A percentile compares a stretch with the other conserved stretches of the same genome.
phyloP scores from a whole-genome alignment of 257 asterid genomes.

The Gentiana dahurica region DNA sequence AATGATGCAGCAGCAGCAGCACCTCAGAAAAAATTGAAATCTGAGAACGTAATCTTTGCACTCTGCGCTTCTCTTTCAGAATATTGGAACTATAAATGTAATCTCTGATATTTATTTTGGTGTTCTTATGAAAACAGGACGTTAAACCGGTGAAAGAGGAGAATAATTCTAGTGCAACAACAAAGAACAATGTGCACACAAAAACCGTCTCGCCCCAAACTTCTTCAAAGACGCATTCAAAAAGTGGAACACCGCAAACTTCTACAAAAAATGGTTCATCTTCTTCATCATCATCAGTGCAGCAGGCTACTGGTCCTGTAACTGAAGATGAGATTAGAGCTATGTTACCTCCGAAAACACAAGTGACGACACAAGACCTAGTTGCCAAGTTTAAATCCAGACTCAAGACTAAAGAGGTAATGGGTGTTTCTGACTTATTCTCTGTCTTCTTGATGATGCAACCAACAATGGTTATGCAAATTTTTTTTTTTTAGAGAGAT shows the following conservation, averaged over 20 bases:
- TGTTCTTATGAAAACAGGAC: conserved; percentile 24
- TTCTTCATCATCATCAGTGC: conserved; percentile 39
- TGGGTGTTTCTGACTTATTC: not conserved
- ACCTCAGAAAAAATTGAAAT: conserved; percentile 70
- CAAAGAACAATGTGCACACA: conserved; percentile 38
- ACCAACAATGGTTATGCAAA: too few relatives aligned
- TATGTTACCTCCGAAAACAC: conserved; percentile 50
- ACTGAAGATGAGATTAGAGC: conserved; percentile 88
- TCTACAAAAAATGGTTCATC: too few relatives aligned
- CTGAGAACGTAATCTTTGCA: conserved; percentile 49
- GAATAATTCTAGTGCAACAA: conserved; percentile 11
- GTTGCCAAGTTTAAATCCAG: conserved; percentile 84
- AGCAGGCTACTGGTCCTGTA: conserved; percentile 61
- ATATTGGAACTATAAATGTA: too few relatives aligned
- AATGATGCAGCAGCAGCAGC: conserved; percentile 20
- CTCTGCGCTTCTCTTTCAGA: not conserved
- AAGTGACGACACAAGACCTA: conserved; percentile 86
- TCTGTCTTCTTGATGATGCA: too few relatives aligned
- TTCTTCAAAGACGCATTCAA: conserved; percentile 33
- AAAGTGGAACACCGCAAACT: conserved; percentile 32
- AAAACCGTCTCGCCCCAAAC: conserved; percentile 38
- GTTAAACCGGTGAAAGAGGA: conserved; percentile 55
- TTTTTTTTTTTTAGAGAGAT: too few relatives aligned
- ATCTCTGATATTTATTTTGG: too few relatives aligned
- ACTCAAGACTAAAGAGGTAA: conserved; percentile 73